These are phyloP conservation scores for Trifolium pratense DNA, from an alignment of 306 rosid species.

Conservation along the genomic window DNA sequence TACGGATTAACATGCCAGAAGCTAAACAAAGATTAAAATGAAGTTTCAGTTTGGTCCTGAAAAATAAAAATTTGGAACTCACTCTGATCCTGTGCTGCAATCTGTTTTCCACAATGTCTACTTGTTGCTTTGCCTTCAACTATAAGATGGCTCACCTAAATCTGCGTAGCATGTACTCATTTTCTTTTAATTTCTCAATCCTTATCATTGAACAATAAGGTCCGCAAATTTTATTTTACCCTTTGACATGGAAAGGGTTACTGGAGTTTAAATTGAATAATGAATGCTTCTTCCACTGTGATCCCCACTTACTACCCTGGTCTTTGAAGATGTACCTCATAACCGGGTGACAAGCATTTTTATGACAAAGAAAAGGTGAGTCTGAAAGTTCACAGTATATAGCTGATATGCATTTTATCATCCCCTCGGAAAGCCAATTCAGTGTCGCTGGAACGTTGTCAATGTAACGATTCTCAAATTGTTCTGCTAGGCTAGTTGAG, in stretches of 20 bases:
- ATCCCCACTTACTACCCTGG: slow-evolving; percentile 56
- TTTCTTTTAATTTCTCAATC: slow-evolving; percentile 67
- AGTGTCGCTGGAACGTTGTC: slow-evolving; percentile 76
- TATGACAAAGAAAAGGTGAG: slow-evolving; percentile 61
- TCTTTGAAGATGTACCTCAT: slow-evolving; percentile 61
- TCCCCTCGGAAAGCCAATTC: slow-evolving; percentile 85
- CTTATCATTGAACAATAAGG: slow-evolving; percentile 78
- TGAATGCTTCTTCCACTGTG: slow-evolving; percentile 55
- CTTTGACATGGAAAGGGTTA: slow-evolving; percentile 62
- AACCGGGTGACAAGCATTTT: slow-evolving; percentile 55
- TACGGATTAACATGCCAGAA: neutral
- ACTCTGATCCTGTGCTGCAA: neutral
- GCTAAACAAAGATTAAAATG: neutral
- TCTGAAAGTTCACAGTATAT: slow-evolving; percentile 83
- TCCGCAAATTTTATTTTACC: slow-evolving; percentile 60
- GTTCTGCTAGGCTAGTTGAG: slow-evolving; percentile 64
- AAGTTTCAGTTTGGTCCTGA: neutral
- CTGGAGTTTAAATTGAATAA: slow-evolving; percentile 62
- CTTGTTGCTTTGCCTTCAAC: neutral
- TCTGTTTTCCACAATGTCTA: neutral
- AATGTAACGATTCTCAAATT: too few relatives aligned
- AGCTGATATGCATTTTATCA: slow-evolving; percentile 78
- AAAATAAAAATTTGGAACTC: neutral
- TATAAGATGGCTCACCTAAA: slow-evolving; percentile 65
- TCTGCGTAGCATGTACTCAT: slow-evolving; percentile 72